phyloP scores from a whole-genome alignment of 2,329 filamentous ascomycete species.

The Mycosphaerelloides madeirae region DNA sequence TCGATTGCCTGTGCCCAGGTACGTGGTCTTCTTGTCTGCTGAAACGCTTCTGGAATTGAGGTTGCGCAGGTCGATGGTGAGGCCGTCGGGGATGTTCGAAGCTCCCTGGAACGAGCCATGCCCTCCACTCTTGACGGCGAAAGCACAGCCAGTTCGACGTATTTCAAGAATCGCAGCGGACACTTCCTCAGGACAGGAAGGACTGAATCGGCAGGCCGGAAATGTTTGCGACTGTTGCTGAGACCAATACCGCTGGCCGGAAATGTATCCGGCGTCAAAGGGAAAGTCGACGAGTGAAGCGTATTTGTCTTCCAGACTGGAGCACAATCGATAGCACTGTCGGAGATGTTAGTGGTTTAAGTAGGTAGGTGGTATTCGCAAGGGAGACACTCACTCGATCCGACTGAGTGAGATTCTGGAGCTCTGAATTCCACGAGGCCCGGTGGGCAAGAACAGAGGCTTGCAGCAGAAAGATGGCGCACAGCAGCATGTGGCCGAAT shows the following conservation, averaged over 20 bases:
- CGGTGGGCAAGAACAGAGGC: no score
- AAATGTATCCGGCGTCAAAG: not conserved
- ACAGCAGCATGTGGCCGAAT: no score
- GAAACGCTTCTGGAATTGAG: constrained; percentile 4
- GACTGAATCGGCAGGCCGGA: constrained; percentile 5
- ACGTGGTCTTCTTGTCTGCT: constrained; percentile 2
- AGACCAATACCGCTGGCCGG: constrained; percentile 7
- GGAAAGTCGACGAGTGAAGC: not conserved
- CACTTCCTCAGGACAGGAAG: constrained; percentile 3
- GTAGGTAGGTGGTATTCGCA: no score
- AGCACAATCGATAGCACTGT: constrained; percentile 1
- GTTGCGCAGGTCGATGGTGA: constrained; percentile 5
- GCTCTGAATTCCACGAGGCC: no score
- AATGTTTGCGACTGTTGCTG: constrained; percentile 4
- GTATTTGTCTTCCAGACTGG: not conserved
- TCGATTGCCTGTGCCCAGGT: constrained; percentile 14
- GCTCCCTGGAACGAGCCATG: constrained; percentile 20
- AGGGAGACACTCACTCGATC: no score
- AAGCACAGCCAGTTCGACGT: constrained; percentile 12
- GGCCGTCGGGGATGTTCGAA: constrained; percentile 18
- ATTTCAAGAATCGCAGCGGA: constrained; percentile 1
- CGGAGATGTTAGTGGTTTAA: not conserved
- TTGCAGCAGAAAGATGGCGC: no score
- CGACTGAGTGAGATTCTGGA: no score
- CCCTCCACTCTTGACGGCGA: constrained; percentile 27